Base-by-base conservation (phyloP, 2,329 filamentous ascomycete species). In the Alternaria consortialis region DNA sequence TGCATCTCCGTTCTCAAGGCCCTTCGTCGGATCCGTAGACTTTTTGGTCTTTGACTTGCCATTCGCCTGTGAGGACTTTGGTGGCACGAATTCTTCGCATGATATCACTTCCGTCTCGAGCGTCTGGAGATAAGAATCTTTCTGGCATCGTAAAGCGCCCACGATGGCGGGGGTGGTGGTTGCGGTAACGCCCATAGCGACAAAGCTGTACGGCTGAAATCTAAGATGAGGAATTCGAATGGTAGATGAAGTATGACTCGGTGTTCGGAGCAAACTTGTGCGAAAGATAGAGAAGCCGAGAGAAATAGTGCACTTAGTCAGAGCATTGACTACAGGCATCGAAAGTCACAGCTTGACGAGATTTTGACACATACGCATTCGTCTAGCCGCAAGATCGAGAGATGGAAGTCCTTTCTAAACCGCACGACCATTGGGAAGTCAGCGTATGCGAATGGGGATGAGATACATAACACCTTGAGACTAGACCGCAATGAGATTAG, bases 41-140 rank as follows among this genome's bases (percentile, higher is more conserved):
- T 75, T 74, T 29, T 74, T 75, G 8, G 65, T 60, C 27, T 74
- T 77, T 5, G 63, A 58, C 64, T 74, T 77, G 13, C 62, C 58
- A 8, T 36, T 59, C 51, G 60, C 55, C 39, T 69, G 64, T 11
- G 58, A 39, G 34, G 60, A 20, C 53, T 67, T 66, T 17, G 71
- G 70, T 17, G 67, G 67, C 9, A 62, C 57, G 42, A 70, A 75
- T 54, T 77, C 74, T 4, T 62, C 64, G 55, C 74, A 77, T 7
- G 74, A 74, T 9, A 77, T 66, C 2, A 77, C 74, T 57, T 71
- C 60, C 4, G 74, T 76, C 27, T 75, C 67, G 34, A 77, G 65
- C 7, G 56, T 67, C 40, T 70, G 65, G 17, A 75, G 67, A 58
- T 77, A 77, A 51, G 74, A 75, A 36, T 77, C 64, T 54, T 71